Percentiles rank a stretch among this genome's conserved stretches.
Conservation (phyloP, 257 asterid genomes). For the Solanum lycopersicoides region DNA sequence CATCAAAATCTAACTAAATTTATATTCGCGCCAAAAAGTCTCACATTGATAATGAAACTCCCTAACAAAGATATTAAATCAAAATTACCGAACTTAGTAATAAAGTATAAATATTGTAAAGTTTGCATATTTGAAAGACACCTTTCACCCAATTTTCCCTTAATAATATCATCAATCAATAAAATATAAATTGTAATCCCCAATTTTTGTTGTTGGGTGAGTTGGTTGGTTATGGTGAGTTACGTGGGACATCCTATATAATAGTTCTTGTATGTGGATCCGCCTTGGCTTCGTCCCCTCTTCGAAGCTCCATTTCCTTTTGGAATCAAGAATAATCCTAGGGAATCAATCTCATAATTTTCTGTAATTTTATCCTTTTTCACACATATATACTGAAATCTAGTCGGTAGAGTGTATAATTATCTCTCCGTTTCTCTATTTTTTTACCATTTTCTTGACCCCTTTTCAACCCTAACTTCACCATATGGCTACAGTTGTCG, state of each 20-base stretch:
- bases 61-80: neutral
- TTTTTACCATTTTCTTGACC: neutral
- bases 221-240: neutral
- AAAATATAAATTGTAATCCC: neutral
- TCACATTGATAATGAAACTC: too few species aligned
- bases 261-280: neutral
- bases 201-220: neutral
- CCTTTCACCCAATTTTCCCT: neutral
- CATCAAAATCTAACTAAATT: too few species aligned
- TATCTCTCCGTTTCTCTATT: neutral
- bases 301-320: neutral
- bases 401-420: neutral
- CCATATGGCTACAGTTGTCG: slow-evolving; percentile 33
- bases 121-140: neutral
- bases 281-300: neutral
- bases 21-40: neutral
- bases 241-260: neutral
- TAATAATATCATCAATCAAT: neutral
- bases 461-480: neutral
- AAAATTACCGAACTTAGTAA: neutral
- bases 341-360: neutral
- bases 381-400: neutral
- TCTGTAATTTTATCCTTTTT: neutral
- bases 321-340: neutral
- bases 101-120: too few species aligned